Conservation (phyloP, 106 monocot genomes). For the Dioscorea dumetorum region DNA sequence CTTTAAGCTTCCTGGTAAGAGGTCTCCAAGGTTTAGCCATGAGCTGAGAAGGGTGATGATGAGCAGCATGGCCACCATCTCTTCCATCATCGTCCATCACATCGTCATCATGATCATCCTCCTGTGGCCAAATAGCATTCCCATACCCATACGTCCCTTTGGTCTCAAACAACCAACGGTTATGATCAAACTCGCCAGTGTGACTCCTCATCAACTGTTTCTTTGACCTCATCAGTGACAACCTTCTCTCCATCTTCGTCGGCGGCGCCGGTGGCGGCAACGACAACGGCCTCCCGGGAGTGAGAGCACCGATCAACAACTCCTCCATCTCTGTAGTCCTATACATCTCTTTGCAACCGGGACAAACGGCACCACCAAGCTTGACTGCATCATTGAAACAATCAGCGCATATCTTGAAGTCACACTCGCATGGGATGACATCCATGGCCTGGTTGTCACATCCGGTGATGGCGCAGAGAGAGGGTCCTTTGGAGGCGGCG, state of each 20-base stretch:
- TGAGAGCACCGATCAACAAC: not conserved
- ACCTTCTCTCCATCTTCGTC: constrained; percentile 20
- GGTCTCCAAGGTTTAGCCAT: constrained; percentile 51
- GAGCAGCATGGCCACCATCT: not conserved
- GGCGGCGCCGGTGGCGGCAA: constrained; percentile 9
- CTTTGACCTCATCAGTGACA: constrained; percentile 26
- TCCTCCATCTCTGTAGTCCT: constrained; percentile 38
- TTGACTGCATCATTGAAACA: constrained; percentile 46
- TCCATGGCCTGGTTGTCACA: constrained; percentile 50
- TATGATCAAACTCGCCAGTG: constrained; percentile 32
- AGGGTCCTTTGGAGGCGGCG: constrained; percentile 24
- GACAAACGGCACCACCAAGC: constrained; percentile 30
- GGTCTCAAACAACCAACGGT: constrained; percentile 44
- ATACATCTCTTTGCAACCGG: constrained; percentile 65
- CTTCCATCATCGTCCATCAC: not conserved
- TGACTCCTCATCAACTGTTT: constrained; percentile 16
- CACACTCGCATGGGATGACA: constrained; percentile 63
- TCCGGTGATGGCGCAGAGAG: constrained; percentile 35
- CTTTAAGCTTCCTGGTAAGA: constrained; percentile 42
- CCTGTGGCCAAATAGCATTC: constrained; percentile 41
- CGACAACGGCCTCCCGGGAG: constrained; percentile 4
- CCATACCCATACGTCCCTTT: constrained; percentile 49
- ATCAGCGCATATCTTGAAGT: constrained; percentile 58
- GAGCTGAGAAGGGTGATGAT: constrained; percentile 9
- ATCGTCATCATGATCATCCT: constrained; percentile 22